phyloP scores from a whole-genome alignment of 257 asterid genomes.

The Nicotiana undulata region DNA sequence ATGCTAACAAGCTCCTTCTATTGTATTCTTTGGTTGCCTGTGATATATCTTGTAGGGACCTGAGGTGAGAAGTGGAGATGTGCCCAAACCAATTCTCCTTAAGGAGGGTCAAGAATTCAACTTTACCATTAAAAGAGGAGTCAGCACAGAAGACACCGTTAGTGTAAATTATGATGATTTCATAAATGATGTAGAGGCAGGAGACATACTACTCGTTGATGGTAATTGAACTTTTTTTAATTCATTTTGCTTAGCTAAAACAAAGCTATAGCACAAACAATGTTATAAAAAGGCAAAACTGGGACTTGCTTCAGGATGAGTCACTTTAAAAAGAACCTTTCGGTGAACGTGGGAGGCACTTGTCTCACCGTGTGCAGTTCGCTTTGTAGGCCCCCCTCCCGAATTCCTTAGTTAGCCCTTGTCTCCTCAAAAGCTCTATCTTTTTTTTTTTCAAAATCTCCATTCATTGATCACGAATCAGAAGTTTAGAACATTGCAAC shows the following conservation, averaged over 20 bases:
- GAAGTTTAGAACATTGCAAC: no score
- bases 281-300: background rate
- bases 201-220: slow-evolving; percentile 83
- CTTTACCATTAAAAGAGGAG: slow-evolving; percentile 82
- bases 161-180: slow-evolving; percentile 97
- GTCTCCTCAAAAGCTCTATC: no score
- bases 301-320: background rate
- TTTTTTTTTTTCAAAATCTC: no score
- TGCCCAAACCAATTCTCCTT: slow-evolving; percentile 69
- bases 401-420: no score
- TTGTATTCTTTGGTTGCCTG: background rate
- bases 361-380: background rate
- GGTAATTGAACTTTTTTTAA: slow-evolving; percentile 39
- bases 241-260: background rate
- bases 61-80: slow-evolving; percentile 98
- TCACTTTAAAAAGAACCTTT: background rate
- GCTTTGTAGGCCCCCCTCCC: no score
- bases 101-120: slow-evolving; percentile 93
- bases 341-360: background rate
- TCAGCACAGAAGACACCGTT: slow-evolving; percentile 77
- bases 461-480: no score
- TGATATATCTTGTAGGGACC: slow-evolving; percentile 64
- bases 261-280: background rate
- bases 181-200: slow-evolving; percentile 78
- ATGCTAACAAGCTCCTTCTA: background rate